Evolutionary conservation across 768 basidiomycete species (phyloP).

Genomic region (Lenzites betulinus): DNA sequence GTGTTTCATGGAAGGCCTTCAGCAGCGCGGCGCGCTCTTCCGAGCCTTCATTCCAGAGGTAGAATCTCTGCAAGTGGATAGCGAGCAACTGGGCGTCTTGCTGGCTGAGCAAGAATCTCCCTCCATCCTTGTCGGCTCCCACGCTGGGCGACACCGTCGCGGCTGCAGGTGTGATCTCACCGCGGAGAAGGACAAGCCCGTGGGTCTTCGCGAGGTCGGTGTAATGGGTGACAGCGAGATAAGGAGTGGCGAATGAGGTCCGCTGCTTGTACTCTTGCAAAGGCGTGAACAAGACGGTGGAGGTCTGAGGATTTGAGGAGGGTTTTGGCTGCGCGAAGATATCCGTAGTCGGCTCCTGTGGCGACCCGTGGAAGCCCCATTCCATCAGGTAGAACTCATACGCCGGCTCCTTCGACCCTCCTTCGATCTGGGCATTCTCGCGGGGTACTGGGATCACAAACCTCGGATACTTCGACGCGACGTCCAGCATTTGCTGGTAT

Average conservation of each 20-base stretch:
- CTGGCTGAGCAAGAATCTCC: conserved; percentile 66
- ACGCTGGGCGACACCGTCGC: conserved; percentile 44
- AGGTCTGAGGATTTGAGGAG: conserved; percentile 49
- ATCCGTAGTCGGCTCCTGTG: conserved; percentile 55
- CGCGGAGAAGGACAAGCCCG: conserved; percentile 81
- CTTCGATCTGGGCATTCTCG: conserved; percentile 31
- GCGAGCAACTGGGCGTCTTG: conserved; percentile 84
- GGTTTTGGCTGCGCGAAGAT: conserved; percentile 43
- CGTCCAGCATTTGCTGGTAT: conserved; percentile 68
- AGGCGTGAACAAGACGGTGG: conserved; percentile 90
- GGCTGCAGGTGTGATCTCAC: conserved; percentile 82
- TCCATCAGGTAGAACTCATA: conserved; percentile 87
- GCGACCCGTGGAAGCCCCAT: conserved; percentile 83
- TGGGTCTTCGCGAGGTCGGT: conserved; percentile 84
- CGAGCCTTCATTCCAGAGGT: conserved; percentile 54
- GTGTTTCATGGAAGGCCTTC: conserved; percentile 74
- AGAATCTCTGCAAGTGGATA: conserved; percentile 83
- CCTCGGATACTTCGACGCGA: conserved; percentile 66
- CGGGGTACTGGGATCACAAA: conserved; percentile 87
- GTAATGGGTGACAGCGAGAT: conserved; percentile 89
- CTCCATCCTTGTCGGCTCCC: conserved; percentile 38
- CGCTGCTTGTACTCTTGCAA: conserved; percentile 91
- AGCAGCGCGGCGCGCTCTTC: conserved; percentile 54
- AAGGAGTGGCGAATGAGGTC: conserved; percentile 84
- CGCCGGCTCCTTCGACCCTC: conserved; percentile 40